A percentile compares a stretch with the other conserved stretches of the same genome.
Conservation (phyloP, 2,329 filamentous ascomycete genomes). For the Hypoxylon sp. region DNA sequence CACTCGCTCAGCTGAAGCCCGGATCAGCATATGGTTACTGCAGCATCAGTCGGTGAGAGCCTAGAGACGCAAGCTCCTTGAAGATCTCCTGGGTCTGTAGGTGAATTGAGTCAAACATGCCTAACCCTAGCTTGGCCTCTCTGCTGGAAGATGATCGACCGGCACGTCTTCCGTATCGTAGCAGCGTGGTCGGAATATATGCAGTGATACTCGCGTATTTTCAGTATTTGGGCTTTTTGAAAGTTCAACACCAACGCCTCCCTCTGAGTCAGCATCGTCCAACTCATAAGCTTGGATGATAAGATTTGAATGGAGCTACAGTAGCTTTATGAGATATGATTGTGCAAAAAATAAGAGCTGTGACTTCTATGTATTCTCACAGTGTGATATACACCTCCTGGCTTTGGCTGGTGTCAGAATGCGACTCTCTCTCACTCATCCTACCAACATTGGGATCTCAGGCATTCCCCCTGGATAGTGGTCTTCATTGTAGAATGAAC, state of each 20-base stretch:
- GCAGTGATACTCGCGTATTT: constrained; percentile 21
- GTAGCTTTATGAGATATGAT: constrained; percentile 28
- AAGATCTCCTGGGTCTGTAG: constrained; percentile 33
- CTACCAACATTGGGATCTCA: constrained; percentile 6
- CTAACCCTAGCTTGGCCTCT: constrained; percentile 26
- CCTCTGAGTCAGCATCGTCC: constrained; percentile 35
- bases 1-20: constrained; percentile 48
- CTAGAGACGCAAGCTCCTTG: constrained; percentile 35
- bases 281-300: constrained; percentile 26
- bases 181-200: constrained; percentile 24
- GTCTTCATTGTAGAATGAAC: neutral
- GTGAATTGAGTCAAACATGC: constrained; percentile 37
- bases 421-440: constrained; percentile 1
- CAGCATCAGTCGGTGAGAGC: constrained; percentile 42
- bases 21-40: constrained; percentile 38
- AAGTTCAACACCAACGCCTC: constrained; percentile 19
- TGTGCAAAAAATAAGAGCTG: constrained; percentile 6
- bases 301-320: constrained; percentile 3
- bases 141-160: constrained; percentile 35
- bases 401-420: neutral
- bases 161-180: constrained; percentile 31
- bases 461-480: neutral
- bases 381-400: constrained; percentile 20
- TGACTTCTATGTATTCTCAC: constrained; percentile 14
- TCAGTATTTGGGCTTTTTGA: neutral